phyloP scores from a whole-genome alignment of 495 filamentous ascomycete genomes.

The Aspergillus diversus region DNA sequence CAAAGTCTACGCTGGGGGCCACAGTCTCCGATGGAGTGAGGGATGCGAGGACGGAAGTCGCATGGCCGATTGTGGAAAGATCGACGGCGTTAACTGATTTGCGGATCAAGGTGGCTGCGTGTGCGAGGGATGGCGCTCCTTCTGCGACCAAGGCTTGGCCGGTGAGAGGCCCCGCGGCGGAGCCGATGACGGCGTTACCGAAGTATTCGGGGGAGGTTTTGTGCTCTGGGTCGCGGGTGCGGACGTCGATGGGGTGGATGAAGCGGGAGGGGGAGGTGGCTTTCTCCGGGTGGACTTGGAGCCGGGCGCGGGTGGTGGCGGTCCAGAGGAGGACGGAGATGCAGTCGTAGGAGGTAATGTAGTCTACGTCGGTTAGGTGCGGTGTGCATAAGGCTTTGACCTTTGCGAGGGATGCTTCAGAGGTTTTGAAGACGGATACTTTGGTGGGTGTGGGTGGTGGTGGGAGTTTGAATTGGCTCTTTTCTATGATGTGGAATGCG shows the following conservation, averaged over 20 bases:
- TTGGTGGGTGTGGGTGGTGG: slow-evolving; percentile 7
- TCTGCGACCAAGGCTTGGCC: slow-evolving; percentile 17
- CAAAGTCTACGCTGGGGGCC: slow-evolving; percentile 23
- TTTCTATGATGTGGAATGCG: slow-evolving; percentile 26
- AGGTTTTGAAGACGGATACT: slow-evolving; percentile 26
- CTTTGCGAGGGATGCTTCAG: slow-evolving; percentile 18
- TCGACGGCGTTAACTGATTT: slow-evolving; percentile 23
- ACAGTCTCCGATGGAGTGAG: slow-evolving; percentile 26
- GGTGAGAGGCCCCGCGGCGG: slow-evolving; percentile 23
- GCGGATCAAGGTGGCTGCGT: slow-evolving; percentile 26
- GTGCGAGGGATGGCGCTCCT: slow-evolving; percentile 17
- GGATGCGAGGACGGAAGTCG: slow-evolving; percentile 22
- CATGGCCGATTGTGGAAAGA: slow-evolving; percentile 21
- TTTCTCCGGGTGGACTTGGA: slow-evolving; percentile 26
- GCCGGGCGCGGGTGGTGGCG: slow-evolving; percentile 25
- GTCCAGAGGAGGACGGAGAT: slow-evolving; percentile 32
- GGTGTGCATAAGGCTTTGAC: slow-evolving; percentile 25
- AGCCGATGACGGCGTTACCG: slow-evolving; percentile 29
- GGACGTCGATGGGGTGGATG: slow-evolving; percentile 31
- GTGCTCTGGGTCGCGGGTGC: slow-evolving; percentile 27
- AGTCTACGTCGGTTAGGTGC: slow-evolving; percentile 21
- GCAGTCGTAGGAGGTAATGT: slow-evolving; percentile 33
- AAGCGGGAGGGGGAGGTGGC: slow-evolving; percentile 15
- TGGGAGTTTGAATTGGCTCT: slow-evolving; percentile 21
- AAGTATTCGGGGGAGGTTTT: slow-evolving; percentile 29